These are phyloP conservation scores for Colletotrichum incanum DNA, from an alignment of 2,329 filamentous ascomycete genomes.

Conservation along the genomic window DNA sequence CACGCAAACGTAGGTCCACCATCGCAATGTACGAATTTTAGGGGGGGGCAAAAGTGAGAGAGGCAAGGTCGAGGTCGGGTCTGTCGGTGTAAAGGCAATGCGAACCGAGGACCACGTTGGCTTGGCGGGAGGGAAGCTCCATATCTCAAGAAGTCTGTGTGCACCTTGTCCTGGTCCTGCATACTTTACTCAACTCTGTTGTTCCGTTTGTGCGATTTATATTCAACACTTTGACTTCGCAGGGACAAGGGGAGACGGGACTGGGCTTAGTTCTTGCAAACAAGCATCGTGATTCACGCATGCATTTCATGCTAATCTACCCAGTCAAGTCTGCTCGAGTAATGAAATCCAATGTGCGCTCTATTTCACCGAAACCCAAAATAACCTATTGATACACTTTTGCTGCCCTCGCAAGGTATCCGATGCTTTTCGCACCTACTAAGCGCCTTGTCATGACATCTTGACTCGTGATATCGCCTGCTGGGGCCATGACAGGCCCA, in stretches of 20 bases:
- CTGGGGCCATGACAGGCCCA: slow-evolving; percentile 8
- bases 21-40: neutral
- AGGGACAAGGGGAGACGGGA: neutral
- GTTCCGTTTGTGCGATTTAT: neutral
- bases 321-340: neutral
- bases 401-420: slow-evolving; percentile 9
- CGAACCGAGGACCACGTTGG: slow-evolving; percentile 37
- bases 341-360: neutral
- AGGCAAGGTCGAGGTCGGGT: neutral
- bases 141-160: neutral
- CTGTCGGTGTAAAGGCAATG: slow-evolving; percentile 21
- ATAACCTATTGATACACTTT: slow-evolving; percentile 15
- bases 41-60: neutral
- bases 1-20: slow-evolving; percentile 17
- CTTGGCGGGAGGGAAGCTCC: neutral
- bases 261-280: neutral
- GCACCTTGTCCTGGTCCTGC: slow-evolving; percentile 4
- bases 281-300: neutral
- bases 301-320: neutral
- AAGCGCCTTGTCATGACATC: neutral
- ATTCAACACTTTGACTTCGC: neutral
- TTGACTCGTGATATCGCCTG: neutral
- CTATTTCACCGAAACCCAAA: slow-evolving; percentile 4
- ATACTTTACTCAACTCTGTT: no score
- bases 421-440: slow-evolving; percentile 8